phyloP scores from a whole-genome alignment of 306 rosid genomes.

The Calophaca sinica region DNA sequence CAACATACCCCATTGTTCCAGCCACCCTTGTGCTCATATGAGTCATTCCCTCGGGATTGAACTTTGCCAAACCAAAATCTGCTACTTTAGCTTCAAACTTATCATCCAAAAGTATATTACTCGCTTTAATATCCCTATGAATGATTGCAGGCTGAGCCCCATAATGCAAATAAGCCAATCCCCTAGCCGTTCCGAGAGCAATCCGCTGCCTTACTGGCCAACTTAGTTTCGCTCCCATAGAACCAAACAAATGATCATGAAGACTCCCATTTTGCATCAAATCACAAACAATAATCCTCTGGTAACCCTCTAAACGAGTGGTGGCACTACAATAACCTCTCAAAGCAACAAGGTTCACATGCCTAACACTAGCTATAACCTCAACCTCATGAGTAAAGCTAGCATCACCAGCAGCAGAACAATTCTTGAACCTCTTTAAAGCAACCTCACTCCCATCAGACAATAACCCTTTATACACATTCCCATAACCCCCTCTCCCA shows the following conservation, averaged over 20 bases:
- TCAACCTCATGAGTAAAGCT: slow-evolving; percentile 86
- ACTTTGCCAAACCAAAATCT: slow-evolving; percentile 92
- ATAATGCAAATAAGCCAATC: slow-evolving; percentile 90
- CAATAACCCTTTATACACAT: slow-evolving; percentile 80
- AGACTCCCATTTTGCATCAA: slow-evolving; percentile 89
- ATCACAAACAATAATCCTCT: slow-evolving; percentile 92
- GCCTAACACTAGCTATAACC: slow-evolving; percentile 93
- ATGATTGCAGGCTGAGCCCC: slow-evolving; percentile 93
- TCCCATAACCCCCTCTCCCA: slow-evolving; percentile 96
- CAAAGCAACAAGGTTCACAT: slow-evolving; percentile 85
- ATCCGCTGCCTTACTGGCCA: slow-evolving; percentile 81
- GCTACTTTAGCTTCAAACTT: slow-evolving; percentile 86
- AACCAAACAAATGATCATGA: slow-evolving; percentile 83
- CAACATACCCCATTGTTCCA: slow-evolving; percentile 96
- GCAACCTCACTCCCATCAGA: slow-evolving; percentile 87
- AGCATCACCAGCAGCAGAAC: slow-evolving; percentile 84
- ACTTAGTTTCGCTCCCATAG: slow-evolving; percentile 55
- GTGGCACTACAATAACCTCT: slow-evolving; percentile 92
- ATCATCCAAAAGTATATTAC: slow-evolving; percentile 89
- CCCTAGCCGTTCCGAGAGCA: slow-evolving; percentile 89
- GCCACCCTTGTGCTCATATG: slow-evolving; percentile 98
- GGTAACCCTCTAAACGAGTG: slow-evolving; percentile 78
- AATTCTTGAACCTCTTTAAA: slow-evolving; percentile 92
- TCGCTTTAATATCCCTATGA: slow-evolving; percentile 93
- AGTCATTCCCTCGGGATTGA: slow-evolving; percentile 89